phyloP scores from a whole-genome alignment of 2,329 filamentous ascomycete species.

The Tolypocladium guangdongense region DNA sequence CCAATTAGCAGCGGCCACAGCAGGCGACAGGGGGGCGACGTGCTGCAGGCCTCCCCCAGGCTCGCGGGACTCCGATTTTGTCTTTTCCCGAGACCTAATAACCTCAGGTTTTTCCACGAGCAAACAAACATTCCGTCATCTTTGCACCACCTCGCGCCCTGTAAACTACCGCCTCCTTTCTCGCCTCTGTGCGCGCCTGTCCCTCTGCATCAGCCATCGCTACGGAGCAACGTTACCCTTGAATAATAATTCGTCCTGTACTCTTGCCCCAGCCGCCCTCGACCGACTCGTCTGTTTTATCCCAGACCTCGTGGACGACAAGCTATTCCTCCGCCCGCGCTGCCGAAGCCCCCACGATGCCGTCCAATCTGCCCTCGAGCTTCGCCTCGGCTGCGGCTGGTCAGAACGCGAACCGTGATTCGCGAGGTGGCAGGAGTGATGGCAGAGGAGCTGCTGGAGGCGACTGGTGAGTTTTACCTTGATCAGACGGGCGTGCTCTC shows the following conservation, averaged over 20 bases:
- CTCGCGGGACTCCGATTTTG: slow-evolving; percentile 19
- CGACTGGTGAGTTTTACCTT: slow-evolving; percentile 54
- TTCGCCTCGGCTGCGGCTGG: slow-evolving; percentile 76
- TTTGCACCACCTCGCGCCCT: slow-evolving; percentile 6
- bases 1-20: not conserved
- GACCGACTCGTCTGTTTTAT: not conserved
- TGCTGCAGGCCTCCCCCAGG: slow-evolving; percentile 1
- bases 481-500: not conserved
- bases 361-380: slow-evolving; percentile 69
- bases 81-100: slow-evolving; percentile 19
- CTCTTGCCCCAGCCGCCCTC: not conserved
- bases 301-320: not conserved
- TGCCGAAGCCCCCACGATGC: slow-evolving; percentile 33
- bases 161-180: slow-evolving; percentile 3
- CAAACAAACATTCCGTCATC: slow-evolving; percentile 7
- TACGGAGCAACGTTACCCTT: not conserved
- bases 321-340: not conserved
- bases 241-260: not conserved
- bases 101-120: slow-evolving; percentile 21
- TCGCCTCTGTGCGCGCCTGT: slow-evolving; percentile 4
- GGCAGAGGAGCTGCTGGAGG: slow-evolving; percentile 45
- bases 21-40: slow-evolving; percentile 1
- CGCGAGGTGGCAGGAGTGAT: slow-evolving; percentile 47
- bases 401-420: slow-evolving; percentile 53
- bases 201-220: slow-evolving; percentile 3